These are phyloP conservation scores for Lolium rigidum DNA, from an alignment of 176 grass and related monocot species.

Conservation along the genomic window DNA sequence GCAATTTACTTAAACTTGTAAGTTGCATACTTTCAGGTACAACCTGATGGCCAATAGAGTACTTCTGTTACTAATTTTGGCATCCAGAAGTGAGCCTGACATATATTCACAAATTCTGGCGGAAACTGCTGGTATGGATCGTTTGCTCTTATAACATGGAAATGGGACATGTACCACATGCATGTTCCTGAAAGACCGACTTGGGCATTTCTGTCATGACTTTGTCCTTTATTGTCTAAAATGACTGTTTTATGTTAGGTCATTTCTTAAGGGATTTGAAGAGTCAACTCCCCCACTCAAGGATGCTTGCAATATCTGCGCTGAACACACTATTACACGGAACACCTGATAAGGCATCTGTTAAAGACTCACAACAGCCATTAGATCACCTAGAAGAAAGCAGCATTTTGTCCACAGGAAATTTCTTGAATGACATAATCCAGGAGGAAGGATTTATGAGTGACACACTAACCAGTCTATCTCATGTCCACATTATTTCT, in stretches of 20 bases:
- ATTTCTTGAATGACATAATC: constrained; percentile 78
- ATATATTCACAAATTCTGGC: constrained; percentile 75
- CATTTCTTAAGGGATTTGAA: constrained; percentile 96
- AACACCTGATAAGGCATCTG: constrained; percentile 52
- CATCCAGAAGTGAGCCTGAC: constrained; percentile 79
- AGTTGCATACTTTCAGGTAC: constrained; percentile 67
- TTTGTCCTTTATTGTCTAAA: constrained; percentile 30
- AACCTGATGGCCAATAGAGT: constrained; percentile 99
- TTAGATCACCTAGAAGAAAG: constrained; percentile 43
- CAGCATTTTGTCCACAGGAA: constrained; percentile 46
- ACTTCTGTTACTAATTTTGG: constrained; percentile 85
- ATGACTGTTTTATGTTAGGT: constrained; percentile 58
- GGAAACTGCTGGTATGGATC: constrained; percentile 76
- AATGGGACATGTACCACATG: neutral
- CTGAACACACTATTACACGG: constrained; percentile 89
- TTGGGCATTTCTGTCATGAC: constrained; percentile 12
- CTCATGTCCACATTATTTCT: constrained; percentile 84
- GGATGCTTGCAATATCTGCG: constrained; percentile 96
- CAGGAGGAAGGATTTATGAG: constrained; percentile 75
- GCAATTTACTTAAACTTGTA: neutral
- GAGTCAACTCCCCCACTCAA: constrained; percentile 95
- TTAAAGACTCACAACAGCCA: constrained; percentile 43
- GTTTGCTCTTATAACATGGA: constrained; percentile 13
- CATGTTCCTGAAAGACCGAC: constrained; percentile 26
- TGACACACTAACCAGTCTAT: constrained; percentile 80